A percentile compares a stretch with the other conserved stretches of the same genome.
These are phyloP conservation scores for Populus tremula DNA, from an alignment of 345 rosid genomes.

Conservation along the genomic window DNA sequence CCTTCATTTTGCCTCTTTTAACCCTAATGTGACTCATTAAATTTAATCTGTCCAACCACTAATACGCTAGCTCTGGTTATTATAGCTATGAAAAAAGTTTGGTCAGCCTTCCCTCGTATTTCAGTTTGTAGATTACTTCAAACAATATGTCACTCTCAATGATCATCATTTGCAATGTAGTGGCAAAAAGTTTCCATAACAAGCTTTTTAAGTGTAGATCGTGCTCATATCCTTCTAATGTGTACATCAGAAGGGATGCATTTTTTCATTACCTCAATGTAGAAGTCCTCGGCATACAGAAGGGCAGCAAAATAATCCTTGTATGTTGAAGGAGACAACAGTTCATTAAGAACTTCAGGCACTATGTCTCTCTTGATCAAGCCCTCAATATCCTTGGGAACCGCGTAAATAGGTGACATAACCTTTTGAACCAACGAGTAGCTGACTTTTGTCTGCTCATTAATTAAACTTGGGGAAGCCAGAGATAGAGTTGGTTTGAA, in stretches of 20 bases:
- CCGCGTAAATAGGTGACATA: conserved; percentile 16
- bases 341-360: conserved; percentile 23
- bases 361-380: conserved; percentile 23
- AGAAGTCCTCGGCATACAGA: conserved; percentile 42
- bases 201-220: neutral
- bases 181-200: neutral
- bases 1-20: neutral
- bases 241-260: neutral
- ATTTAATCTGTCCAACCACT: too few relatives aligned
- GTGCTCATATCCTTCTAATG: neutral
- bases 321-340: conserved; percentile 25
- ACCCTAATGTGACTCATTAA: too few relatives aligned
- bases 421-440: conserved; percentile 10
- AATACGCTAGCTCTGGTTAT: too few relatives aligned
- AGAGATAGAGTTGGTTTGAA: conserved; percentile 20
- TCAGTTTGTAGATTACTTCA: neutral
- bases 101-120: too few relatives aligned
- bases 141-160: neutral
- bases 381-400: conserved; percentile 26
- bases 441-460: neutral
- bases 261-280: conserved; percentile 26
- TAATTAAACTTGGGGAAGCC: neutral
- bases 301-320: conserved; percentile 33
- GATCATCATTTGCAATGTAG: neutral
- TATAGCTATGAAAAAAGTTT: neutral